Evolutionary conservation across 2,329 filamentous ascomycete genomes (phyloP).

Genomic region (Thyridium curvatum): DNA sequence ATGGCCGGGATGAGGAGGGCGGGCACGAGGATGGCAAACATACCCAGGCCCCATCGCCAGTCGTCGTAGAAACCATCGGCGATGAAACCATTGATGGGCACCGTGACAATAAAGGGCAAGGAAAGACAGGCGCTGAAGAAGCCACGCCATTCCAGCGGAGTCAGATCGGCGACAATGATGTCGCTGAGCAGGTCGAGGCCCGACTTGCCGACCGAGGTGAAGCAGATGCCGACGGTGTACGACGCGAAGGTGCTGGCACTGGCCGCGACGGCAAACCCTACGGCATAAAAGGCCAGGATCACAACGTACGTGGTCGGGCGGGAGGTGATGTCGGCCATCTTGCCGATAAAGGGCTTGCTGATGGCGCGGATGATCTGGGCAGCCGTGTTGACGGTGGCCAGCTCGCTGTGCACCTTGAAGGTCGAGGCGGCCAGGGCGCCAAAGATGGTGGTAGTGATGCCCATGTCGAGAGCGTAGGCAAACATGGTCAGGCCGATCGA

Average conservation of each 20-base stretch:
- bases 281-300: conserved; percentile 28
- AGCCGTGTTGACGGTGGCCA: conserved; percentile 23
- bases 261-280: conserved; percentile 27
- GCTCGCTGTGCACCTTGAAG: conserved; percentile 22
- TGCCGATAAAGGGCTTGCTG: conserved; percentile 30
- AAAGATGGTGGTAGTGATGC: conserved; percentile 27
- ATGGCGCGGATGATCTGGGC: conserved; percentile 29
- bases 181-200: conserved; percentile 28
- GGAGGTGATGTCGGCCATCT: conserved; percentile 29
- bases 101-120: conserved; percentile 25
- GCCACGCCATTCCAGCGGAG: conserved; percentile 27
- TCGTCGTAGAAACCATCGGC: conserved; percentile 29
- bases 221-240: conserved; percentile 27
- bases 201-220: conserved; percentile 28
- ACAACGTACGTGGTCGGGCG: conserved; percentile 31
- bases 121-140: conserved; percentile 23
- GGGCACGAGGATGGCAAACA: conserved; percentile 49
- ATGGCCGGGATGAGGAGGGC: conserved; percentile 50
- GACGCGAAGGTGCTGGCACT: conserved; percentile 21
- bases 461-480: conserved; percentile 29
- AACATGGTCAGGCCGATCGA: conserved; percentile 10
- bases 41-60: conserved; percentile 53
- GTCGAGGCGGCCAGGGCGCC: conserved; percentile 24
- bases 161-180: conserved; percentile 28
- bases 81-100: conserved; percentile 34